phyloP scores from a whole-genome alignment of 148 eudicot genomes.

The Rheum nobile region DNA sequence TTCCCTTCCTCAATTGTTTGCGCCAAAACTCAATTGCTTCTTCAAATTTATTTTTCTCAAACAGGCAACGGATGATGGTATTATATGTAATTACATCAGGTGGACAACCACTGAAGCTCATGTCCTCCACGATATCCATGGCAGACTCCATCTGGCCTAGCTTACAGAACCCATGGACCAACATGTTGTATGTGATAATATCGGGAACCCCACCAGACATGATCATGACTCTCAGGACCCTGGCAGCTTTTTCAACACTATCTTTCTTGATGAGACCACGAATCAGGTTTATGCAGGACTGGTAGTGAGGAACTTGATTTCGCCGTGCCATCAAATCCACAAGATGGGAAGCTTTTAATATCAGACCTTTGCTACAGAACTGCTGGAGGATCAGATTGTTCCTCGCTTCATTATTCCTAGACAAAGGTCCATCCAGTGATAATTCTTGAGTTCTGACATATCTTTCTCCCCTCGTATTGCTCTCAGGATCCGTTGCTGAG shows the following conservation, averaged over 20 bases:
- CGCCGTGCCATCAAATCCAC: conserved; percentile 64
- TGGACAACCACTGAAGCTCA: conserved; percentile 72
- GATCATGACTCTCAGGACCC: conserved; percentile 49
- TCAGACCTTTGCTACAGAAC: conserved; percentile 44
- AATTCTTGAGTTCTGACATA: conserved; percentile 12
- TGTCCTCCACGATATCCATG: conserved; percentile 43
- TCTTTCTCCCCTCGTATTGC: conserved; percentile 14
- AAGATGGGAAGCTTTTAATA: conserved; percentile 48
- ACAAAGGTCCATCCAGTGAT: conserved; percentile 37
- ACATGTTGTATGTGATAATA: conserved; percentile 79
- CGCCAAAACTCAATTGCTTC: conserved; percentile 71
- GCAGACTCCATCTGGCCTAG: conserved; percentile 42
- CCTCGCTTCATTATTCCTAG: conserved; percentile 46
- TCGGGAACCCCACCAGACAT: conserved; percentile 90
- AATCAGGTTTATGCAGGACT: conserved; percentile 62
- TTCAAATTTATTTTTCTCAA: conserved; percentile 31
- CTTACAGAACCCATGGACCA: conserved; percentile 66
- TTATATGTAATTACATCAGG: conserved; percentile 75
- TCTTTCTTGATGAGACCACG: conserved; percentile 51
- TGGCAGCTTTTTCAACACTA: conserved; percentile 40
- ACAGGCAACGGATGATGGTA: conserved; percentile 51
- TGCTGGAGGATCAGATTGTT: conserved; percentile 55
- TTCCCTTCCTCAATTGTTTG: conserved; percentile 66
- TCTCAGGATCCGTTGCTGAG: conserved; percentile 16
- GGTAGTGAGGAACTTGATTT: conserved; percentile 74